Conservation (phyloP, 129 eudicot genomes). For the Artemisia tridentata region DNA sequence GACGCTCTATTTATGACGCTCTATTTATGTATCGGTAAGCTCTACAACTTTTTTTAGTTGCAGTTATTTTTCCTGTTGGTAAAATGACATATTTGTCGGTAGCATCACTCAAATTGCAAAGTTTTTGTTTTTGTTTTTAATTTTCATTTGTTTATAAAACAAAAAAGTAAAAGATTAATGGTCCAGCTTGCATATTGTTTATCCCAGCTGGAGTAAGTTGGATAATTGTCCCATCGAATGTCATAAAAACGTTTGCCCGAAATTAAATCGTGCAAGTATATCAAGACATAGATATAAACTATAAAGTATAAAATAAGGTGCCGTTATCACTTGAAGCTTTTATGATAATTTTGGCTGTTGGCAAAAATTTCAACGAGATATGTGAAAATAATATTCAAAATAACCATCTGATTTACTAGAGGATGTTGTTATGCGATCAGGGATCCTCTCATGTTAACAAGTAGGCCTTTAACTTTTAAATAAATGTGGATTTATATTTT, state of each 20-base stretch:
- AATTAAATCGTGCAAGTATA: background rate
- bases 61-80: background rate
- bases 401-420: no score
- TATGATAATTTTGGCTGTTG: no score
- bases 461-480: no score
- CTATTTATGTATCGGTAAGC: background rate
- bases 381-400: no score
- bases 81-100: slow-evolving; percentile 20
- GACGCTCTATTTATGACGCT: no score
- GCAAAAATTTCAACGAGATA: no score
- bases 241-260: slow-evolving; percentile 11
- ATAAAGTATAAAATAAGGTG: no score
- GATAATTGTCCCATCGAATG: slow-evolving; percentile 28
- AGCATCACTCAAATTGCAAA: slow-evolving; percentile 16
- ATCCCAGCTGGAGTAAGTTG: slow-evolving; percentile 29
- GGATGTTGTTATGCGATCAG: no score
- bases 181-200: slow-evolving; percentile 30
- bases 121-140: slow-evolving; percentile 6
- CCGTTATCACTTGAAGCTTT: no score
- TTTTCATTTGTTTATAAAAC: background rate
- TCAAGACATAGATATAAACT: no score
- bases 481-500: no score
- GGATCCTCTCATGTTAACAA: no score
- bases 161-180: slow-evolving; percentile 18
- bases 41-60: background rate